These are phyloP conservation scores for Thelonectria rubi DNA, from an alignment of 2,329 filamentous ascomycete genomes.

Conservation along the genomic window DNA sequence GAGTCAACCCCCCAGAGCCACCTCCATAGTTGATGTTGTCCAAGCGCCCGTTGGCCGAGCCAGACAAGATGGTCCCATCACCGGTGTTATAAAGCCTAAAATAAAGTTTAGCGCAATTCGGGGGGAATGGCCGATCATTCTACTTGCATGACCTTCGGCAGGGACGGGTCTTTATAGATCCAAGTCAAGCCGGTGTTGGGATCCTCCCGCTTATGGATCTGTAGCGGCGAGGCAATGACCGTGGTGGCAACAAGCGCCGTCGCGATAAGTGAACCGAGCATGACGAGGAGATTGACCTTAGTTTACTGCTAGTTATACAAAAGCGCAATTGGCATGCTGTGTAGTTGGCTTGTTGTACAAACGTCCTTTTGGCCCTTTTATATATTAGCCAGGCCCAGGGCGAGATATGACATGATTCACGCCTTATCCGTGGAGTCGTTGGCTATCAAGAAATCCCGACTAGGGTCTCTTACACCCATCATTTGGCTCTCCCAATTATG, in stretches of 20 bases:
- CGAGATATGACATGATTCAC: neutral
- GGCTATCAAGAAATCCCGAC: neutral
- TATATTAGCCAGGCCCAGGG: neutral
- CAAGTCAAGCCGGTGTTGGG: slow-evolving; percentile 9
- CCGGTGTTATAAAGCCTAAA: slow-evolving; percentile 6
- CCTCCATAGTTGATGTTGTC: slow-evolving; percentile 12
- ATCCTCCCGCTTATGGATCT: neutral
- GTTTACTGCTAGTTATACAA: neutral
- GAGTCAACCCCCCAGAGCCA: slow-evolving; percentile 3
- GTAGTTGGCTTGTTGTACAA: neutral
- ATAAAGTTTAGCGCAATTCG: neutral
- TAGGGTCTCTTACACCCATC: neutral
- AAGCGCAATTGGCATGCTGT: neutral
- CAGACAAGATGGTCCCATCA: slow-evolving; percentile 6
- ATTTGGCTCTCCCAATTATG: slow-evolving; percentile 1
- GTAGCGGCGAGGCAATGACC: slow-evolving; percentile 1
- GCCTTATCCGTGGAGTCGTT: neutral
- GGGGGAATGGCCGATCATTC: neutral
- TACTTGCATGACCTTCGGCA: slow-evolving; percentile 7
- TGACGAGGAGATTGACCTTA: neutral
- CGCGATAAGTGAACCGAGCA: neutral
- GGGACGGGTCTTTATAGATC: slow-evolving; percentile 2
- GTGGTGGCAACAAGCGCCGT: slow-evolving; percentile 1
- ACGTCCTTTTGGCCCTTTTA: neutral
- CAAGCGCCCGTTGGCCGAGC: slow-evolving; percentile 5